Conservation (phyloP, 2,329 filamentous ascomycete genomes). For the Drechslera avenae region DNA sequence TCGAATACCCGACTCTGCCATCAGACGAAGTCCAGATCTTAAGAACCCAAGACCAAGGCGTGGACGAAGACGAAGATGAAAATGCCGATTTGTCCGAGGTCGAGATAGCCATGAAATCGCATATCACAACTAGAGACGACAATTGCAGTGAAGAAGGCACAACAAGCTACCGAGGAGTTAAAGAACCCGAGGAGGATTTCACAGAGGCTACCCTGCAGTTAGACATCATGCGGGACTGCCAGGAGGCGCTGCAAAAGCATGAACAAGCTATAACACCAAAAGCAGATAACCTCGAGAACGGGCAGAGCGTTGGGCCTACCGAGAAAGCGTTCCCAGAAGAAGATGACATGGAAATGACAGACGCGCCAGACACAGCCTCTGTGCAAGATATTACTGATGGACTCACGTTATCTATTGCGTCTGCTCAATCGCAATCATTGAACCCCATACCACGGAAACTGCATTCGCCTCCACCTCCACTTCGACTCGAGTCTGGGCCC, state of each 20-base stretch:
- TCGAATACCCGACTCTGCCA: slow-evolving; percentile 22
- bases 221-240: slow-evolving; percentile 33
- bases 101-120: background rate
- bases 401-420: slow-evolving; percentile 30
- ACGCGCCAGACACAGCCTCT: background rate
- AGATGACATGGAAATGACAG: background rate
- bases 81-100: slow-evolving; percentile 7
- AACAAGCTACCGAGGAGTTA: background rate
- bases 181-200: slow-evolving; percentile 25
- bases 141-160: background rate
- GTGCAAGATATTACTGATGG: slow-evolving; percentile 39
- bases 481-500: slow-evolving; percentile 22
- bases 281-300: background rate
- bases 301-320: no score
- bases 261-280: background rate
- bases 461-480: slow-evolving; percentile 38
- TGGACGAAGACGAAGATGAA: background rate
- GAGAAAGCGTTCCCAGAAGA: background rate
- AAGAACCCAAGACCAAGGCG: slow-evolving; percentile 3
- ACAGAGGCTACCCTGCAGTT: slow-evolving; percentile 43
- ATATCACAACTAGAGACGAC: background rate
- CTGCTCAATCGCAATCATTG: slow-evolving; percentile 16
- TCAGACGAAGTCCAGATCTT: background rate
- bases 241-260: slow-evolving; percentile 7
- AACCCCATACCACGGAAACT: slow-evolving; percentile 28